Evolutionary conservation across 306 rosid genomes (phyloP).

Genomic region (Sechiopsis laciniata): DNA sequence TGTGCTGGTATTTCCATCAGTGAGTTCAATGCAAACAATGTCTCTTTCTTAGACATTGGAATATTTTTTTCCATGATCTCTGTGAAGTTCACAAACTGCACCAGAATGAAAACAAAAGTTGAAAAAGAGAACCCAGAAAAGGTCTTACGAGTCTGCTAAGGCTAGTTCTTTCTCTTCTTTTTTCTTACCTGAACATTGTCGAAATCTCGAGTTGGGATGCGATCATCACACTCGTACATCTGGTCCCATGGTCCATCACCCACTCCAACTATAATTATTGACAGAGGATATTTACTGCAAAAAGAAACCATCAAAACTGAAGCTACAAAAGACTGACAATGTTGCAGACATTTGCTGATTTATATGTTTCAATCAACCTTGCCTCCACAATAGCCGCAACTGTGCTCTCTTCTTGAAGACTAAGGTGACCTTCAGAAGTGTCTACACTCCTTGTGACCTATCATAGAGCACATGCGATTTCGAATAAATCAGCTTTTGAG

Average conservation of each 20-base stretch:
- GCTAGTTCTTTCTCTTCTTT: not conserved
- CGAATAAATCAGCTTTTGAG: not conserved
- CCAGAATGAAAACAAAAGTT: not conserved
- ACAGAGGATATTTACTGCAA: slow-evolving; percentile 29
- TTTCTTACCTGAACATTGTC: slow-evolving; percentile 29
- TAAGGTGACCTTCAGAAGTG: not conserved
- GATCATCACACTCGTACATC: slow-evolving; percentile 30
- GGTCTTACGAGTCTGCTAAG: not conserved
- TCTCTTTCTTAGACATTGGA: not conserved
- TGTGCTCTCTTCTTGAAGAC: slow-evolving; percentile 30
- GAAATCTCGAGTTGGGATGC: slow-evolving; percentile 24
- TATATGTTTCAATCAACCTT: slow-evolving; percentile 9
- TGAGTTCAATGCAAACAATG: slow-evolving; percentile 11
- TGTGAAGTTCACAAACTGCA: slow-evolving; percentile 35
- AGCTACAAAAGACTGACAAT: not conserved
- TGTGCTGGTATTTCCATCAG: slow-evolving; percentile 20
- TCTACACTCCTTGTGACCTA: slow-evolving; percentile 28
- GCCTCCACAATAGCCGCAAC: slow-evolving; percentile 27
- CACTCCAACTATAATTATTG: slow-evolving; percentile 30
- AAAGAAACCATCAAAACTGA: slow-evolving; percentile 1
- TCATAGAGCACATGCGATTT: not conserved
- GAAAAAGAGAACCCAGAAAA: not conserved
- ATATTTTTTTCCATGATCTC: slow-evolving; percentile 24
- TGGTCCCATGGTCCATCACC: slow-evolving; percentile 36
- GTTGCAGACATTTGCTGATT: not conserved